phyloP scores from a whole-genome alignment of 495 filamentous ascomycete genomes.

The Annulohypoxylon maeteangense region DNA sequence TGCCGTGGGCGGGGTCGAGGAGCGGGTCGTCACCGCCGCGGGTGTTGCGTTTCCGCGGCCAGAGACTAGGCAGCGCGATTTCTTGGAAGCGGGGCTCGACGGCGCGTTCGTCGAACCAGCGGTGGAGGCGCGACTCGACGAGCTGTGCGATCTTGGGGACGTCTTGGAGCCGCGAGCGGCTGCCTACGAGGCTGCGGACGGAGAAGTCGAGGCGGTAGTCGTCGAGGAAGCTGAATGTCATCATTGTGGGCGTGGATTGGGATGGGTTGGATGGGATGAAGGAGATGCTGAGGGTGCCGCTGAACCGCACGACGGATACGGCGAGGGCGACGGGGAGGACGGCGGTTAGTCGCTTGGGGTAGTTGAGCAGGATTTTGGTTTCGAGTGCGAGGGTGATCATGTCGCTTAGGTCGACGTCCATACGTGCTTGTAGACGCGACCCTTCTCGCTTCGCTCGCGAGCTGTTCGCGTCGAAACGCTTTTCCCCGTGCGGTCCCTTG shows the following conservation, averaged over 20 bases:
- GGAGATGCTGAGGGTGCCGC: slow-evolving; percentile 90
- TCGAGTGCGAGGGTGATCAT: slow-evolving; percentile 94
- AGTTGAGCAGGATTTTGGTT: slow-evolving; percentile 93
- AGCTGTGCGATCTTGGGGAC: slow-evolving; percentile 97
- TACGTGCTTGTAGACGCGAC: slow-evolving; percentile 83
- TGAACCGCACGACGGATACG: slow-evolving; percentile 91
- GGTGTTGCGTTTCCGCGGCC: slow-evolving; percentile 89
- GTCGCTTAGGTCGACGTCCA: slow-evolving; percentile 97
- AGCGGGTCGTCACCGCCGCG: slow-evolving; percentile 67
- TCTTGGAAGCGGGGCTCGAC: slow-evolving; percentile 97
- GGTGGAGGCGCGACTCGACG: slow-evolving; percentile 88
- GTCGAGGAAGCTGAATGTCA: slow-evolving; percentile 93
- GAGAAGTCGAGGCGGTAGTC: slow-evolving; percentile 95
- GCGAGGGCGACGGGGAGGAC: slow-evolving; percentile 93
- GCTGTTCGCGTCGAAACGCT: slow-evolving; percentile 55
- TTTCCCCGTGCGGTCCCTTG: slow-evolving; percentile 53
- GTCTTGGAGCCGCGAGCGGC: slow-evolving; percentile 88
- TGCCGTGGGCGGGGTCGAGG: slow-evolving; percentile 56
- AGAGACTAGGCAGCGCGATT: slow-evolving; percentile 90
- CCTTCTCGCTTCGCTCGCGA: slow-evolving; percentile 67
- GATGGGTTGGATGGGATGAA: slow-evolving; percentile 78
- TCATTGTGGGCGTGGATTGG: slow-evolving; percentile 73
- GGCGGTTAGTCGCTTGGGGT: slow-evolving; percentile 86
- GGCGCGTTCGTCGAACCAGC: slow-evolving; percentile 96
- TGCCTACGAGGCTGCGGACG: slow-evolving; percentile 91